A percentile compares a stretch with the other conserved stretches of the same genome.
phyloP scores from a whole-genome alignment of 768 basidiomycete species.

The Auricularia sp. region DNA sequence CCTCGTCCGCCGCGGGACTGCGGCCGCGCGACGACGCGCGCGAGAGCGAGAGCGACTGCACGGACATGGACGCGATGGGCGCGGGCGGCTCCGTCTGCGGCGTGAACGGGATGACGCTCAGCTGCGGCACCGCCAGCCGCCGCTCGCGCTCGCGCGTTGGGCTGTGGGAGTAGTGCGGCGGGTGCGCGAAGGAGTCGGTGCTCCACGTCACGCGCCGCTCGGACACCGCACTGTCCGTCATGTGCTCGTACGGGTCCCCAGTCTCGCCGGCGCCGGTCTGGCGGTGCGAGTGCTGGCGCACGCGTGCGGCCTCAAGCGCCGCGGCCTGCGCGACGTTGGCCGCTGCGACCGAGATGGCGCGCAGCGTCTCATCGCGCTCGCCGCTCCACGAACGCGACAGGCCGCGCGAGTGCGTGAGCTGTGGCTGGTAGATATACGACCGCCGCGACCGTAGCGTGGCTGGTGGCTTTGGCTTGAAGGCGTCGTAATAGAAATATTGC shows the following conservation, averaged over 20 bases:
- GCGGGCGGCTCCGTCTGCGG: conserved; percentile 12
- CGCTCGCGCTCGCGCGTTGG: conserved; percentile 26
- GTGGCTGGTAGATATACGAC: conserved; percentile 1
- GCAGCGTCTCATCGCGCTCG: not conserved
- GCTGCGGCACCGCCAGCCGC: conserved; percentile 26
- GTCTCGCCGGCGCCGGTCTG: conserved; percentile 22
- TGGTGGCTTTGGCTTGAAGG: conserved; percentile 26
- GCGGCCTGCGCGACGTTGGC: conserved; percentile 66
- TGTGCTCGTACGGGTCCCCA: conserved; percentile 14
- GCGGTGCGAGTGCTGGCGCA: conserved; percentile 22
- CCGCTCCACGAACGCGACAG: not conserved
- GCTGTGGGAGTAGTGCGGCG: conserved; percentile 15
- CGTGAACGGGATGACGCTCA: not conserved
- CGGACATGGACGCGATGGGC: conserved; percentile 34
- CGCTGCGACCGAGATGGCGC: conserved; percentile 52
- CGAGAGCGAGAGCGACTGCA: conserved; percentile 31
- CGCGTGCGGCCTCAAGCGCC: conserved; percentile 49
- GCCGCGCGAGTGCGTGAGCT: conserved; percentile 42
- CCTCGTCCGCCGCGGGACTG: not conserved
- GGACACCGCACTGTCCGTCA: not conserved
- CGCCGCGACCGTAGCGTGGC: not conserved
- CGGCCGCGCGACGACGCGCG: conserved; percentile 9
- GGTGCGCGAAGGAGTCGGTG: conserved; percentile 20
- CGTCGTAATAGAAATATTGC: conserved; percentile 73
- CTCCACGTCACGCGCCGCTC: conserved; percentile 36